phyloP scores from a whole-genome alignment of 169 alveolate species.

The Eimeria acervulina region DNA sequence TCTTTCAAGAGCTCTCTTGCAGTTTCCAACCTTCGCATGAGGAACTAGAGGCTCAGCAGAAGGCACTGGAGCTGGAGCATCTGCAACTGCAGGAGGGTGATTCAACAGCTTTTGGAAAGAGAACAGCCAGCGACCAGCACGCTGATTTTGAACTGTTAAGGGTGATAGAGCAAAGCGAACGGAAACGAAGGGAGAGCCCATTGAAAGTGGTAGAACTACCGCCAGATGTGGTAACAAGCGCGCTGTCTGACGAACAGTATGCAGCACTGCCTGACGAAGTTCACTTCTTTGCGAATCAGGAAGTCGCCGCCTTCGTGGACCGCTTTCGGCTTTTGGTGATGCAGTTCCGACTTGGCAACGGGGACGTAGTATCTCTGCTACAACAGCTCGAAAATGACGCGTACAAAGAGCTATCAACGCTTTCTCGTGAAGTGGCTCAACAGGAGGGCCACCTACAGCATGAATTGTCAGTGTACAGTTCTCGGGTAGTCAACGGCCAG shows the following conservation, averaged over 20 bases:
- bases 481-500: constrained; percentile 44
- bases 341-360: constrained; percentile 69
- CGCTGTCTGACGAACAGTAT: constrained; percentile 76
- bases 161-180: constrained; percentile 5
- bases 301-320: constrained; percentile 69
- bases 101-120: constrained; percentile 38
- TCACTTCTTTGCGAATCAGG: constrained; percentile 50
- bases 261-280: constrained; percentile 49
- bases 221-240: constrained; percentile 67
- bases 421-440: constrained; percentile 76
- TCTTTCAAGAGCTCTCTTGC: constrained; percentile 51
- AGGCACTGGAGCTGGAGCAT: constrained; percentile 9
- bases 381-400: constrained; percentile 68
- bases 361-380: constrained; percentile 55
- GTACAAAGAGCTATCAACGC: constrained; percentile 60
- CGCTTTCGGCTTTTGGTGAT: constrained; percentile 57
- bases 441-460: constrained; percentile 78
- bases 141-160: constrained; percentile 28
- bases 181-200: constrained; percentile 49
- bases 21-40: constrained; percentile 6
- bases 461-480: constrained; percentile 68
- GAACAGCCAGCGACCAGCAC: constrained; percentile 68
- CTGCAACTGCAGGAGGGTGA: constrained; percentile 46
- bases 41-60: constrained; percentile 11
- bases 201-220: constrained; percentile 66